These are phyloP conservation scores for Saccharomycopsis fermentans DNA, from an alignment of 805 yeast species.

Conservation along the genomic window DNA sequence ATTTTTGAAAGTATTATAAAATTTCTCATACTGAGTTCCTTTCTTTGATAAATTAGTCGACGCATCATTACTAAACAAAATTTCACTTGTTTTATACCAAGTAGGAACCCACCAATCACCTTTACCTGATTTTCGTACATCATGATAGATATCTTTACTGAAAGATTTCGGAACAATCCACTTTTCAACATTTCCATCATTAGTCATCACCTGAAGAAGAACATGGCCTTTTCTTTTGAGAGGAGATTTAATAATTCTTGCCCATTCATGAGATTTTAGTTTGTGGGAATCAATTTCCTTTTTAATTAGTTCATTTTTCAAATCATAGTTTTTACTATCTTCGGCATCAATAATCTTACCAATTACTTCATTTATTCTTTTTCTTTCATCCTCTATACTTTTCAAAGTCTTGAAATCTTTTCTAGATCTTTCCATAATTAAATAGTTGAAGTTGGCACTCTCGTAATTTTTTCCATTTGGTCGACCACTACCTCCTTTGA, in stretches of 20 bases:
- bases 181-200: constrained; percentile 70
- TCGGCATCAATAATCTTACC: constrained; percentile 18
- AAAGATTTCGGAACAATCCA: constrained; percentile 81
- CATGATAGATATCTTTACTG: constrained; percentile 70
- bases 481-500: constrained; percentile 66
- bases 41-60: constrained; percentile 21
- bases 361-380: constrained; percentile 19
- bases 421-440: constrained; percentile 53
- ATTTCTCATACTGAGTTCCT: constrained; percentile 5
- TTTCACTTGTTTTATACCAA: constrained; percentile 39
- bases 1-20: constrained; percentile 26
- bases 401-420: constrained; percentile 33
- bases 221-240: constrained; percentile 76
- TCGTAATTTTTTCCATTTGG: constrained; percentile 63
- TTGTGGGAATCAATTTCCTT: constrained; percentile 16
- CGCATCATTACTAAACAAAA: constrained; percentile 26
- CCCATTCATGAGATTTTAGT: constrained; percentile 37
- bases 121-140: constrained; percentile 73
- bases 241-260: constrained; percentile 66
- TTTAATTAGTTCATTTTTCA: constrained; percentile 4
- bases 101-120: constrained; percentile 85
- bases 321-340: not conserved
- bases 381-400: constrained; percentile 33
- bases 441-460: constrained; percentile 60
- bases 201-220: constrained; percentile 64